Evolutionary conservation across 441 rosid species (phyloP).

Genomic region (Euphorbia neoarborescens): DNA sequence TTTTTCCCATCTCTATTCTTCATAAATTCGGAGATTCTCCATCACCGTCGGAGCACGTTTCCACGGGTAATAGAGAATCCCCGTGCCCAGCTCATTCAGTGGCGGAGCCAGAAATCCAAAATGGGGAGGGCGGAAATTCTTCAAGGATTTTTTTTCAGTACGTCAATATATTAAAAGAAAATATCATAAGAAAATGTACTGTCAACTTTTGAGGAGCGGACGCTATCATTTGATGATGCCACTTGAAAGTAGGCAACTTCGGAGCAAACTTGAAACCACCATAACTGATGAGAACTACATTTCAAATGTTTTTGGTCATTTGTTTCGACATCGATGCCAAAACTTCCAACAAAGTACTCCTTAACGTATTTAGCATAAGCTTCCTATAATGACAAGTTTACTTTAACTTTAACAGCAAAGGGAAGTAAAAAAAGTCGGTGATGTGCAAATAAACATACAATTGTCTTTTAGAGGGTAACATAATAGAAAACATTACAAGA

Average conservation of each 20-base stretch:
- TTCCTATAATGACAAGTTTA: slow-evolving; percentile 34
- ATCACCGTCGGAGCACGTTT: too few species aligned
- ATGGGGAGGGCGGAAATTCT: too few species aligned
- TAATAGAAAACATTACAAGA: background rate
- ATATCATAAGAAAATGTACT: too few species aligned
- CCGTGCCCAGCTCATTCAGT: too few species aligned
- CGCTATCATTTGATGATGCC: slow-evolving; percentile 76
- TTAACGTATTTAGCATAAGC: slow-evolving; percentile 64
- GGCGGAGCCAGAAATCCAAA: too few species aligned
- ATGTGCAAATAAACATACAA: background rate
- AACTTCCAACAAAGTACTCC: slow-evolving; percentile 41
- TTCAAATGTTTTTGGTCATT: slow-evolving; percentile 57
- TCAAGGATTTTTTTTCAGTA: too few species aligned
- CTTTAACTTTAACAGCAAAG: slow-evolving; percentile 4
- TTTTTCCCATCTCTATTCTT: too few species aligned
- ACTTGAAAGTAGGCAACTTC: slow-evolving; percentile 96
- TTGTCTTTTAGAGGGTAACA: background rate
- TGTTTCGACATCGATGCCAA: slow-evolving; percentile 40
- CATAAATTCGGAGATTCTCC: too few species aligned
- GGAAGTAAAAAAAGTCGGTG: background rate
- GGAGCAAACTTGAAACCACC: slow-evolving; percentile 98
- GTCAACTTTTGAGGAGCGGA: slow-evolving; percentile 79
- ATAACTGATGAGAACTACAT: slow-evolving; percentile 50
- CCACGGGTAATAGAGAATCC: too few species aligned
- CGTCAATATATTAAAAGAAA: too few species aligned